Evolutionary conservation across 2,329 filamentous ascomycete species (phyloP), one percentile per base, ranked within the genome.

Genomic region (Penicillium digitatum): DNA sequence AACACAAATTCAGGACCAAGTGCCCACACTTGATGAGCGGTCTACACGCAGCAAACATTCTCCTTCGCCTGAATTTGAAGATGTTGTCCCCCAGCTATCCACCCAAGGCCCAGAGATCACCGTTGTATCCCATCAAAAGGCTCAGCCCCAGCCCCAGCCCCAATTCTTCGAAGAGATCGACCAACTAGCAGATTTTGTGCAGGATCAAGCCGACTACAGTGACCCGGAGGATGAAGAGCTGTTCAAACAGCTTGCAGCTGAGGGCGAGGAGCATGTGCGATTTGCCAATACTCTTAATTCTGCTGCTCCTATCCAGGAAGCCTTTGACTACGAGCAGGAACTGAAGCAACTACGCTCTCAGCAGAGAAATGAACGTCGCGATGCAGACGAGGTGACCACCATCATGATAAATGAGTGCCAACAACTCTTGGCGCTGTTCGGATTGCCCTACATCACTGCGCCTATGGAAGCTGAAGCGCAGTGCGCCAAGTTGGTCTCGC

Each of bases 381-480:
- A 99, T 69, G 93, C 95, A 0, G 95, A 99, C 66, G 94, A 99
- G 72, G 93, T 99, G 4, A 95, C 92, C 0, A 89, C 95, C 62
- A 87, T 93, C 62, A 99, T 99, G 94, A 86, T 97, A 38, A 85
- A 87, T 0, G 95, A 99, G 74, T 97, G 94, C 61, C 94, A 99
- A 70, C 87, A 94, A 43, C 82, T 99, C 0, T 83, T 99, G 20
- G 83, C 86, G 5, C 82, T 96, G 9, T 99, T 99, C 71, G 94
- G 94, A 0, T 84, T 99, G 11, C 94, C 94, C 0, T 99, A 99
- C 69, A 87, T 99, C 63, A 99, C 93, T 0, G 94, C 94, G 0
- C 95, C 95, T 0, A 97, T 97, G 94, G 94, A 99, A 80, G 94
- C 94, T 0, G 94, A 99, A 79, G 94, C 94, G 0, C 94, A 99